Conservation (phyloP, 257 asterid genomes). For the Petunia secreta region DNA sequence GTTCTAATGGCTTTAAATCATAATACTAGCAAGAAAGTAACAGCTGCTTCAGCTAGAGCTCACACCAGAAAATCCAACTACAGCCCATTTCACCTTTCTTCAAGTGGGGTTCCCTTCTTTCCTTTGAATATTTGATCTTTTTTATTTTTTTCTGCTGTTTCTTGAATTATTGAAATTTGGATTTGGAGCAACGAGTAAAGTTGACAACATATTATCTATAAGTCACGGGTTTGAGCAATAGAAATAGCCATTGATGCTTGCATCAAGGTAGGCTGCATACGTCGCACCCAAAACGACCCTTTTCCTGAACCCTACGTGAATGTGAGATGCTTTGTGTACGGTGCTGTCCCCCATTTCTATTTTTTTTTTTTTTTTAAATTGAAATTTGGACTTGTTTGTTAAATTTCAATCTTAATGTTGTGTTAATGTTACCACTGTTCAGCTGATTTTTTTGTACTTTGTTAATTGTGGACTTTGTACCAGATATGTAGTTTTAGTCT, state of each 20-base stretch:
- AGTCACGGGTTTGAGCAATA: no score
- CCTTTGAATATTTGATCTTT: neutral
- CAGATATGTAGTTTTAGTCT: neutral
- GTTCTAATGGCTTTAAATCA: neutral
- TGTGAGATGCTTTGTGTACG: no score
- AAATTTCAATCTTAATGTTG: neutral
- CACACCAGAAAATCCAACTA: constrained; percentile 44
- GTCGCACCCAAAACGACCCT: no score
- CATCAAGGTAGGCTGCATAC: no score
- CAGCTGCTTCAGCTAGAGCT: constrained; percentile 56
- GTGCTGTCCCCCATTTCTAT: no score
- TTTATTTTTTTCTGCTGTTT: neutral
- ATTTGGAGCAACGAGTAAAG: neutral
- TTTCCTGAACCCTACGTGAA: no score
- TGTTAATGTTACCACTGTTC: neutral
- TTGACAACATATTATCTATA: no score
- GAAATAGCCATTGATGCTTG: no score
- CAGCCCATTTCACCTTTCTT: constrained; percentile 31
- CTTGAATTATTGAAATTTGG: neutral
- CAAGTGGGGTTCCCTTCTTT: constrained; percentile 38
- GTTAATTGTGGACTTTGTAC: neutral
- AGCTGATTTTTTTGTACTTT: neutral
- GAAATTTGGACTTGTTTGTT: neutral
- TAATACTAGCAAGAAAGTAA: constrained; percentile 31
- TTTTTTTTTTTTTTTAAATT: no score